phyloP scores from a whole-genome alignment of 2,329 filamentous ascomycete genomes.

The Sporothrix dimorphospora region DNA sequence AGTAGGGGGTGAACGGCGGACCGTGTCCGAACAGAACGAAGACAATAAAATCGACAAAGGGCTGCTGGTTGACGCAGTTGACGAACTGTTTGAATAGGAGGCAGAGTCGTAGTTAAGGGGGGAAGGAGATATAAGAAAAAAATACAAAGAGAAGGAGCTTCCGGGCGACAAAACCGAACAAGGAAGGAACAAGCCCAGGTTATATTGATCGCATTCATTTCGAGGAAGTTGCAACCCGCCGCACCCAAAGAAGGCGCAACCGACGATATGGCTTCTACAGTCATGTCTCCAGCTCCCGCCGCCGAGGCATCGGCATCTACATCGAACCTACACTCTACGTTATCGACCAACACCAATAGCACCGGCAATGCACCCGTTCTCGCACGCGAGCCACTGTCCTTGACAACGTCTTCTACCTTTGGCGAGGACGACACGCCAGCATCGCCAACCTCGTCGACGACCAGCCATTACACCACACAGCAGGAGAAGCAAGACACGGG shows the following conservation, averaged over 20 bases:
- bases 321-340: not conserved
- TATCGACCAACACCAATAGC: not conserved
- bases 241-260: not conserved
- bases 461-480: not conserved
- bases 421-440: not conserved
- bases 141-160: not conserved
- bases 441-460: slow-evolving; percentile 8
- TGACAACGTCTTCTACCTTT: slow-evolving; percentile 1
- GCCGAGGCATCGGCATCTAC: not conserved
- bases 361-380: not conserved
- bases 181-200: not conserved
- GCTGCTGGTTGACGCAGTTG: not conserved
- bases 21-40: not conserved
- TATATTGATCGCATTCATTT: not conserved
- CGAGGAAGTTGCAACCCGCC: not conserved
- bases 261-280: not conserved
- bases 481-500: not conserved
- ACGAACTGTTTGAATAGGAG: not conserved
- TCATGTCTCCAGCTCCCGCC: not conserved
- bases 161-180: not conserved
- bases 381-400: no score
- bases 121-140: not conserved
- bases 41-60: not conserved
- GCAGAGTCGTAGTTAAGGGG: not conserved
- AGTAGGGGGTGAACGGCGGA: not conserved